Conservation (phyloP, 306 rosid genomes). For the Prunus fruticosa region DNA sequence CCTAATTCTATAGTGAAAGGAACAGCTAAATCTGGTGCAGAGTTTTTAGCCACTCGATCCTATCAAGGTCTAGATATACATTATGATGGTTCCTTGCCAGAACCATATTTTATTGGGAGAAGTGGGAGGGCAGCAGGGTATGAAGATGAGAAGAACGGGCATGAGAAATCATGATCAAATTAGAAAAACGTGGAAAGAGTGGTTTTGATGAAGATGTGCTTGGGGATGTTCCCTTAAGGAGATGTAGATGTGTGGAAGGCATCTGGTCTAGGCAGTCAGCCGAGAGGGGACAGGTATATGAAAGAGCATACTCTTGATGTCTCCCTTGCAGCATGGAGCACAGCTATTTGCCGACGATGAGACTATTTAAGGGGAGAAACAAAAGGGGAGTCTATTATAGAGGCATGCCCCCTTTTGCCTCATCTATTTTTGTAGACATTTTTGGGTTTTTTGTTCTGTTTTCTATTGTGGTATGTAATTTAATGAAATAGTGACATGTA, state of each 20-base stretch:
- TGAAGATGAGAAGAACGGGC: slow-evolving; percentile 41
- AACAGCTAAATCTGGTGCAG: slow-evolving; percentile 68
- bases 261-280: neutral
- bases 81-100: slow-evolving; percentile 41
- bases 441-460: neutral
- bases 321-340: neutral
- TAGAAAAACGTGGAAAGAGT: neutral
- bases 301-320: neutral
- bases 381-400: too few relatives aligned
- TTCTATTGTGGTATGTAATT: neutral
- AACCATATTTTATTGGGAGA: slow-evolving; percentile 58
- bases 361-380: too few relatives aligned
- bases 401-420: too few relatives aligned
- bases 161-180: slow-evolving; percentile 8
- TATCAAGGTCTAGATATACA: slow-evolving; percentile 74
- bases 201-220: neutral
- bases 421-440: too few relatives aligned
- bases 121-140: slow-evolving; percentile 75
- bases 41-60: slow-evolving; percentile 64
- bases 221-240: neutral
- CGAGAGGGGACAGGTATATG: neutral
- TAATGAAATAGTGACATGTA: neutral
- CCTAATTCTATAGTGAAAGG: slow-evolving; percentile 45
- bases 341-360: neutral
- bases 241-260: neutral